These are phyloP conservation scores for Kodamaea derodonti DNA, from an alignment of 1,139 yeast species.

Conservation along the genomic window DNA sequence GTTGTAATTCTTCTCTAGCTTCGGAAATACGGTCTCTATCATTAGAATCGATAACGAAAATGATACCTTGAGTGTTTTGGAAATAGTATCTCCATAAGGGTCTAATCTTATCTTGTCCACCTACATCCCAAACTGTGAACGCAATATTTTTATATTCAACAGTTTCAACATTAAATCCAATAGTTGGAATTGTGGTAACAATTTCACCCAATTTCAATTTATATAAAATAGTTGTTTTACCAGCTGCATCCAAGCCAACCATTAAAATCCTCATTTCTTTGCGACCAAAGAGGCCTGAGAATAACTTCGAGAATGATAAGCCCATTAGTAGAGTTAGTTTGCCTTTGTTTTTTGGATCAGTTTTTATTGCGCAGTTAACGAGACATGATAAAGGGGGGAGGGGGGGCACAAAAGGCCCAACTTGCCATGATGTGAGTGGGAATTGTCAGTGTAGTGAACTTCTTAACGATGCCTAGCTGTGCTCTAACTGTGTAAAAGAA, in stretches of 20 bases:
- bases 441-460: neutral
- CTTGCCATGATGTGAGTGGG: neutral
- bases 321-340: conserved; percentile 49
- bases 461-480: no score
- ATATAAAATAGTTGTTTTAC: conserved; percentile 41
- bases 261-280: conserved; percentile 42
- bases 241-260: conserved; percentile 45
- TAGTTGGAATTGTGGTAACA: conserved; percentile 41
- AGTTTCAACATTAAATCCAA: conserved; percentile 41
- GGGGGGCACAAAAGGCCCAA: neutral
- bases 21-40: conserved; percentile 44
- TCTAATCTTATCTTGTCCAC: conserved; percentile 43
- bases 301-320: conserved; percentile 77
- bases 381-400: neutral
- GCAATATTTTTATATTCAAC: conserved; percentile 41
- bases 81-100: conserved; percentile 44
- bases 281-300: conserved; percentile 64
- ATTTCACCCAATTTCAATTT: conserved; percentile 42
- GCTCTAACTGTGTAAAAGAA: no score
- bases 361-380: neutral
- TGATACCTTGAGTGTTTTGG: conserved; percentile 43
- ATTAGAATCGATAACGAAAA: conserved; percentile 40
- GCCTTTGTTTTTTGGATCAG: neutral
- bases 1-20: conserved; percentile 43
- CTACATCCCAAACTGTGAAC: conserved; percentile 43